phyloP scores from a whole-genome alignment of 257 asterid genomes.

The Lycium ferocissimum region DNA sequence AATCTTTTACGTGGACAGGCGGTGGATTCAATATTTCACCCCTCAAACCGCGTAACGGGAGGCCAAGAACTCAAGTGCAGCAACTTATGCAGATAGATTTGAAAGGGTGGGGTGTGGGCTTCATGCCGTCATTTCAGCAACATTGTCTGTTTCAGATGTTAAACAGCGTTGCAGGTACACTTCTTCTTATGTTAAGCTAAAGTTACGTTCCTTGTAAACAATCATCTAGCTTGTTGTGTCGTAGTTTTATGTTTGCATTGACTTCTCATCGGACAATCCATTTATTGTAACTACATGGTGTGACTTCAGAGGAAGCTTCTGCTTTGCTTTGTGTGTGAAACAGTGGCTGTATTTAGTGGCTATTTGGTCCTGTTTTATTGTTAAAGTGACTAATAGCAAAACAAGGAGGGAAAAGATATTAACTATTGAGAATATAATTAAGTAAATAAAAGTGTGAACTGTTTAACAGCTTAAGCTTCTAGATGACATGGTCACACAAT shows the following conservation, averaged over 20 bases:
- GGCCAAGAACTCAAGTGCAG: constrained; percentile 94
- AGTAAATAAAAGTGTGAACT: not conserved
- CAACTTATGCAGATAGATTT: constrained; percentile 98
- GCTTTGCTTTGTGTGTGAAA: not conserved
- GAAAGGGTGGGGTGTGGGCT: constrained; percentile 98
- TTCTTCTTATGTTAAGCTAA: constrained; percentile 17
- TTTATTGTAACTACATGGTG: not conserved
- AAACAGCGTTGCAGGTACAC: constrained; percentile 92
- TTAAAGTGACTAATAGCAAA: not conserved
- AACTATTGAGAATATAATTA: not conserved
- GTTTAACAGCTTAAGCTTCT: too few relatives aligned
- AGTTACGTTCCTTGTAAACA: not conserved
- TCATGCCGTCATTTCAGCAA: constrained; percentile 87
- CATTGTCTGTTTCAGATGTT: constrained; percentile 96
- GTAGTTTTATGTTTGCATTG: not conserved
- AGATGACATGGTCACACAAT: too few relatives aligned
- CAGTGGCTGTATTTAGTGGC: not conserved
- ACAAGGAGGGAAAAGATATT: not conserved
- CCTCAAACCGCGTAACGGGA: constrained; percentile 79
- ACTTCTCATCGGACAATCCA: not conserved
- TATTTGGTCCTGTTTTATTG: too few relatives aligned
- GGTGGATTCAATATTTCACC: constrained; percentile 97
- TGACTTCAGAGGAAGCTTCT: not conserved
- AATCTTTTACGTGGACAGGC: constrained; percentile 54
- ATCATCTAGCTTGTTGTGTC: not conserved